A percentile compares a stretch with the other conserved stretches of the same genome.
These are phyloP conservation scores for Aspergillus unguis DNA, from an alignment of 2,329 filamentous ascomycete species.

Conservation along the genomic window DNA sequence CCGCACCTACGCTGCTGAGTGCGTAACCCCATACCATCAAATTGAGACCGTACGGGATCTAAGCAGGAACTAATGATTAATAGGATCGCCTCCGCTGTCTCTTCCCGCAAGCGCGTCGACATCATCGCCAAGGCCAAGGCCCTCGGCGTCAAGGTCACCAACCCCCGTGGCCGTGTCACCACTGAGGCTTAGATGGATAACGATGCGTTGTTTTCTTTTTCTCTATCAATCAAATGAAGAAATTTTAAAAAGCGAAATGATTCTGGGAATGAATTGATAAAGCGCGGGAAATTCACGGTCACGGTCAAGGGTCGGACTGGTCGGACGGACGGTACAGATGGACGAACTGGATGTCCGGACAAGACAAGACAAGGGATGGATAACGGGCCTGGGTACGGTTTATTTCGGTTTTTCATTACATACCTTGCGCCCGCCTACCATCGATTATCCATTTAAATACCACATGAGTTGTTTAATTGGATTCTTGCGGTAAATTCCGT, in stretches of 20 bases:
- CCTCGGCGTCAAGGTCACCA: slow-evolving; percentile 99
- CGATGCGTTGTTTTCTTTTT: background rate
- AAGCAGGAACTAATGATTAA: background rate
- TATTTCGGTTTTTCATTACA: slow-evolving; percentile 5
- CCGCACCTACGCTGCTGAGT: slow-evolving; percentile 98
- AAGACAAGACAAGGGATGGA: slow-evolving; percentile 20
- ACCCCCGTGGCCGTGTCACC: slow-evolving; percentile 97
- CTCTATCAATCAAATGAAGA: background rate
- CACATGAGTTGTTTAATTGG: slow-evolving; percentile 3
- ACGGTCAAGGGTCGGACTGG: background rate
- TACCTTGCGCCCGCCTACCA: slow-evolving; percentile 1
- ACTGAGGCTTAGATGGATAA: slow-evolving; percentile 67
- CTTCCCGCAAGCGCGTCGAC: slow-evolving; percentile 96
- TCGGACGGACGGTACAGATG: slow-evolving; percentile 1
- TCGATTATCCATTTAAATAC: slow-evolving; percentile 4
- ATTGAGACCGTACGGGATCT: background rate
- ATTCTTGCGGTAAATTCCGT: background rate
- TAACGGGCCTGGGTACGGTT: background rate
- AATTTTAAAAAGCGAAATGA: slow-evolving; percentile 15
- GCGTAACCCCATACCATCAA: slow-evolving; percentile 46
- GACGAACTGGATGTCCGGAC: background rate
- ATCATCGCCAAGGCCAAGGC: slow-evolving; percentile 97
- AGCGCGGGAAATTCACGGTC: slow-evolving; percentile 1
- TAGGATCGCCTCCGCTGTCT: slow-evolving; percentile 97
- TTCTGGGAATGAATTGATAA: slow-evolving; percentile 12